These are phyloP conservation scores for Mucor sp. DNA, from an alignment of 371 early-diverging fungal genomes.

Conservation along the genomic window DNA sequence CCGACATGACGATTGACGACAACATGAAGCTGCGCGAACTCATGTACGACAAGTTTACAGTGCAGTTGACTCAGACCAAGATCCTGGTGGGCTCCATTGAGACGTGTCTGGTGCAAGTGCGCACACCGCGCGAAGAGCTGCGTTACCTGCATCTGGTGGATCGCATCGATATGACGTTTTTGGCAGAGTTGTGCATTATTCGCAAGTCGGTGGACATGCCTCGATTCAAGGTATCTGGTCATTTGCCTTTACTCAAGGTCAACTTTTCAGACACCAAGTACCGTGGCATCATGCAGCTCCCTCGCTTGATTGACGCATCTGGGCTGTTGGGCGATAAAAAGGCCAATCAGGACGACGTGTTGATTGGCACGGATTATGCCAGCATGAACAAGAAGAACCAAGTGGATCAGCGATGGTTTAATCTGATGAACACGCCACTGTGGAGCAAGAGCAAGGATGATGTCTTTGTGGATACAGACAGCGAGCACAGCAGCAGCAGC, in stretches of 20 bases:
- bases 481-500: constrained; percentile 29
- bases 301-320: constrained; percentile 58
- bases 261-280: constrained; percentile 96
- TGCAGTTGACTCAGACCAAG: constrained; percentile 83
- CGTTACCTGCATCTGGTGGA: constrained; percentile 82
- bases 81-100: constrained; percentile 83
- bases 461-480: constrained; percentile 35
- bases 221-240: constrained; percentile 78
- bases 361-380: not conserved
- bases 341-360: not conserved
- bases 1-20: constrained; percentile 65
- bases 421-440: constrained; percentile 36
- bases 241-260: constrained; percentile 84
- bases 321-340: constrained; percentile 26
- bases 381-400: constrained; percentile 7
- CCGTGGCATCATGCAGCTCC: constrained; percentile 84
- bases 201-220: constrained; percentile 78
- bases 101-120: constrained; percentile 71
- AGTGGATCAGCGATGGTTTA: constrained; percentile 29
- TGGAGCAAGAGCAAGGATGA: constrained; percentile 31
- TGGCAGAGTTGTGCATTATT: constrained; percentile 84
- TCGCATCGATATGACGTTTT: constrained; percentile 83
- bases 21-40: constrained; percentile 72
- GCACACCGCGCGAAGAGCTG: constrained; percentile 41
- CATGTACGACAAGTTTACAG: constrained; percentile 91